Evolutionary conservation across 768 basidiomycete species (phyloP), one percentile per base, ranked within the genome.

Genomic region (Tricholoma flavovirens): DNA sequence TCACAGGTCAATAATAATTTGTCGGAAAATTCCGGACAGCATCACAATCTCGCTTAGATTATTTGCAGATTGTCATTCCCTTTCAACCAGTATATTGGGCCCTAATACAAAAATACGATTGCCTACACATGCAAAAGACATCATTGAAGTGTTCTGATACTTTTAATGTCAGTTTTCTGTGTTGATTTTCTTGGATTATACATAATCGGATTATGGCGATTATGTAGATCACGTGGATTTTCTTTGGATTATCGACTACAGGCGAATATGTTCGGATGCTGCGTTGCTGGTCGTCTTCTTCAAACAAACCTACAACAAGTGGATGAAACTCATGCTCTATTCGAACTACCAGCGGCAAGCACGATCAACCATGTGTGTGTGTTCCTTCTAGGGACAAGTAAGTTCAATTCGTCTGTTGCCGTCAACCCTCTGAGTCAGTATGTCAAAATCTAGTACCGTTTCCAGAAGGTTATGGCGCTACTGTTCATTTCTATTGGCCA

Each of bases 401-500:
- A 51, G 81, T 69, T 36, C 15, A 10, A 24, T 26, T 11, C 4
- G 24, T 48, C 36, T 38, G 33, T 15, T 30, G 14, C 29, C 14
- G 35, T 10, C 32, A 52, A 51, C 51, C 36, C 38, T 32, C 43
- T 49, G n/a, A n/a, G n/a, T n/a, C 35, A 54, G 49, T 49, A 54
- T 53, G 32, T 17, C 21, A 14, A 42, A 17, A 4, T 45, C 5
- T 56, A 81, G 89, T 90, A 0, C 83, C 87, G 1, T 93, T 93
- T 62, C 91, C 91, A 4, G 84, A 88, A 21, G 89, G 90, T 33
- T 92, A 84, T 65, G 91, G 86, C 15, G 88, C 88, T 11, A 84
- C 90, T 0, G 90, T 93, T 8, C 90, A 93, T 65, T 87, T 93
- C 66, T 83, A 83, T 67, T 90, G 86, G 88, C 91, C 90, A 0